Evolutionary conservation across 495 filamentous ascomycete genomes (phyloP), one percentile per base, ranked within the genome.

Genomic region (Trichoderma gamsii): DNA sequence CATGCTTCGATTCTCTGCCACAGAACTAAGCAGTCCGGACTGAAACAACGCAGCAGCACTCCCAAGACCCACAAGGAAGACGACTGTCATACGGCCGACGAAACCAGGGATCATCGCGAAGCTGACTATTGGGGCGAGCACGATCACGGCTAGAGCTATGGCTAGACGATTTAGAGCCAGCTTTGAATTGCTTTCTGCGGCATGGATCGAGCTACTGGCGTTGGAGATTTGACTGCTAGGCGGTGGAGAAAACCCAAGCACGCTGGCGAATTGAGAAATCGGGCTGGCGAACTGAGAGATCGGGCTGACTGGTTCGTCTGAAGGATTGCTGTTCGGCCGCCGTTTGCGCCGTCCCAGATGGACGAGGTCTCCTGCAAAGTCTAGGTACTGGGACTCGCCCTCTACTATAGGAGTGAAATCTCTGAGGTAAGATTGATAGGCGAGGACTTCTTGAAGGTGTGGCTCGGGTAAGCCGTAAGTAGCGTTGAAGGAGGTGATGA

Each of bases 341-440:
- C 44, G 65, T 64, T 25, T 32, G 69, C 67, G 27, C 69, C 52
- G 66, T 21, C 69, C 77, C 11, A 90, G 75, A 23, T 82, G 85
- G 35, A 92, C 78, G 5, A 96, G 84, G 71, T 96, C 92, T 8
- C 84, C 79, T 23, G 79, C 73, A 23, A 85, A 78, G 44, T 90
- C 83, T 7, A 96, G 80, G 74, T 93, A 94, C 46, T 81, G 83
- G 1, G 86, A 82, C 74, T 94, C 92, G n/a, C 76, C 73, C 23
- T 86, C 82, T 25, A 84, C 85, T 66, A 94, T 83, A 13, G 90
- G 89, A 23, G 77, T 77, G 46, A 87, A 78, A 9, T 78, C 79
- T 38, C 81, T 79, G 71, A 94, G 87, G 81, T 89, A 96, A 29
- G 73, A 74, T 38, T 84, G 85, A 75, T 94, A 96, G 51, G 80